phyloP scores from a whole-genome alignment of 139 green algal species.

The Tetradesmus obliquus region DNA sequence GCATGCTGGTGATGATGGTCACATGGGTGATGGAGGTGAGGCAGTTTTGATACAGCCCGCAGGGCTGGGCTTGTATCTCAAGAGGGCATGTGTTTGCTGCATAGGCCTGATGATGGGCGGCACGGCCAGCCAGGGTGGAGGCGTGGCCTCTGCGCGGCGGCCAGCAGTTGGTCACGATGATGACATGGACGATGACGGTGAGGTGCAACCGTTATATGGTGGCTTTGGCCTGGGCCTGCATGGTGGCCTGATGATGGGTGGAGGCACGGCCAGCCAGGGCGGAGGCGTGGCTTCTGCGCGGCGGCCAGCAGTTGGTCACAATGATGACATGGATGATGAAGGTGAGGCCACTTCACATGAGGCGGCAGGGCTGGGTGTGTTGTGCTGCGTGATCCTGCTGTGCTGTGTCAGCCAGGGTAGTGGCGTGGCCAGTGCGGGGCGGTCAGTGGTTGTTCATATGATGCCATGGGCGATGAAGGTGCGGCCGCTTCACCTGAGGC shows the following conservation, averaged over 20 bases:
- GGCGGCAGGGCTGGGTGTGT: neutral
- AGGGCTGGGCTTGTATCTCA: no score
- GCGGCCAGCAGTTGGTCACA: no score
- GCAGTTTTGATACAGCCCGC: no score
- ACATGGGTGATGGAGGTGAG: no score
- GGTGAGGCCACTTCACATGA: neutral
- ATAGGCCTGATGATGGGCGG: no score
- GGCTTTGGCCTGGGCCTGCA: slow-evolving; percentile 9
- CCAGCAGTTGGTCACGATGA: neutral
- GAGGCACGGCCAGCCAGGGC: neutral
- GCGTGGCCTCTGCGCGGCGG: no score
- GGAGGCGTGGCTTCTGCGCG: no score
- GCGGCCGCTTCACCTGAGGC: no score
- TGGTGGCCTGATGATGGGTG: neutral
- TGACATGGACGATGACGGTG: neutral
- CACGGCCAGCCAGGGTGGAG: no score
- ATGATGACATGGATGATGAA: neutral
- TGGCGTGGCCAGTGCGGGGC: no score
- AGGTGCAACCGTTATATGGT: neutral
- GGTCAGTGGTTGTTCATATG: neutral
- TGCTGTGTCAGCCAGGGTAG: neutral
- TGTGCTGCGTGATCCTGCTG: neutral
- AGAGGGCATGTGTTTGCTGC: no score
- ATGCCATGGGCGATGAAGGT: neutral
- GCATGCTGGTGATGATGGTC: no score